Conservation (phyloP, 139 green algal genomes). For the Chlamydomonas schloesseri region DNA sequence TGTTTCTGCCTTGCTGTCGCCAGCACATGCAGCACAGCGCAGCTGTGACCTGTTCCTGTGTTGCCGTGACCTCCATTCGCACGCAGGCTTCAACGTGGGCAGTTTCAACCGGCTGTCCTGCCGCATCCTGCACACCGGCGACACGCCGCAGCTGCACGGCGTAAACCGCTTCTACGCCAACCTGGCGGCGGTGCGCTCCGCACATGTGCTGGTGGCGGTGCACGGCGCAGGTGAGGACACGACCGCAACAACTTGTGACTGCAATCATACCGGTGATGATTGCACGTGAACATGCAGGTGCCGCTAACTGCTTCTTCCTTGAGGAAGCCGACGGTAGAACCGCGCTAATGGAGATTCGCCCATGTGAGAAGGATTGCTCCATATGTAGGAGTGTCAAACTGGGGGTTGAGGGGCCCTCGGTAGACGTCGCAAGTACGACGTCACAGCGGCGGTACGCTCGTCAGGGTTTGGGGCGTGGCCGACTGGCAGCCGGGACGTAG, state of each 20-base stretch:
- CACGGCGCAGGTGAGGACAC: slow-evolving; percentile 11
- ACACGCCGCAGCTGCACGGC: slow-evolving; percentile 4
- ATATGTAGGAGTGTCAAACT: neutral
- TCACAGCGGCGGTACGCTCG: too few species aligned
- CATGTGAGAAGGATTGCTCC: neutral
- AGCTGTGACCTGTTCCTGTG: too few species aligned
- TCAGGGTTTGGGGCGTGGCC: too few species aligned
- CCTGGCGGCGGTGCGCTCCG: neutral
- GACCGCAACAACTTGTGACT: neutral
- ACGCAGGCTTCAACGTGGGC: slow-evolving; percentile 8
- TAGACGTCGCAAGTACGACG: too few species aligned
- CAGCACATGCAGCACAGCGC: too few species aligned
- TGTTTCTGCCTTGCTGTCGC: too few species aligned
- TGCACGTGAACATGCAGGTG: neutral
- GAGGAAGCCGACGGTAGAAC: neutral
- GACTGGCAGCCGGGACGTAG: too few species aligned
- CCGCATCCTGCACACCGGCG: slow-evolving; percentile 15
- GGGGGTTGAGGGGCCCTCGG: too few species aligned
- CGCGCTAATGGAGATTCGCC: slow-evolving; percentile 18
- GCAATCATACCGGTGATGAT: neutral
- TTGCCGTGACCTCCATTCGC: too few species aligned
- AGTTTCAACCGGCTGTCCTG: neutral
- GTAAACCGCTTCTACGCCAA: neutral
- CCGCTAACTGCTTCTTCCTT: slow-evolving; percentile 19
- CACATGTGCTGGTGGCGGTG: slow-evolving; percentile 26